Evolutionary conservation across 768 basidiomycete species (phyloP).

Genomic region (Suillus clintonianus): DNA sequence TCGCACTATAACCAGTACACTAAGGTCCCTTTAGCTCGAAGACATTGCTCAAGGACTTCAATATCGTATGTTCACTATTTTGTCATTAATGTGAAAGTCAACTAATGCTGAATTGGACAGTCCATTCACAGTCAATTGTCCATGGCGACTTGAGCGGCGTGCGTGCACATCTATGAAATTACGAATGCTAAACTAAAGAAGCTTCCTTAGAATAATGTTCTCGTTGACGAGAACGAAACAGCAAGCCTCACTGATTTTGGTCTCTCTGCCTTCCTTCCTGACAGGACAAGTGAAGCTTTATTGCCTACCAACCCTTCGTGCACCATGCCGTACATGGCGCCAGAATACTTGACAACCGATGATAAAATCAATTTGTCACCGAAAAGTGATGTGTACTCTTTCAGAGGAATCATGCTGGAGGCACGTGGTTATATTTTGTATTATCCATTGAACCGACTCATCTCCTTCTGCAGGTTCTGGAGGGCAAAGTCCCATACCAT

Average conservation of each 20-base stretch:
- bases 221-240: slow-evolving; percentile 13
- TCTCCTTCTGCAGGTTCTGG: not conserved
- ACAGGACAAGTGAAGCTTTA: slow-evolving; percentile 7
- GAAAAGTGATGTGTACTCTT: slow-evolving; percentile 7
- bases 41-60: not conserved
- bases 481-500: not conserved
- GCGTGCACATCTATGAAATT: not conserved
- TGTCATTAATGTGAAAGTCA: not conserved
- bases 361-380: not conserved
- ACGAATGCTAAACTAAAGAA: not conserved
- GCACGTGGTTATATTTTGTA: not conserved
- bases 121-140: slow-evolving; percentile 20
- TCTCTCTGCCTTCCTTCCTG: not conserved
- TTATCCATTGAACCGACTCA: not conserved
- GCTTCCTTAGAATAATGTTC: slow-evolving; percentile 4
- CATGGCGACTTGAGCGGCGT: slow-evolving; percentile 32
- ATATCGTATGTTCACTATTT: slow-evolving; percentile 9
- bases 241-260: slow-evolving; percentile 3
- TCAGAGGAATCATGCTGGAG: slow-evolving; percentile 28
- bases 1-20: too few relatives aligned
- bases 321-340: slow-evolving; percentile 1
- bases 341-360: not conserved
- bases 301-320: slow-evolving; percentile 18
- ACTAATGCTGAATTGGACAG: slow-evolving; percentile 3
- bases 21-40: too few relatives aligned